Evolutionary conservation across 306 rosid species (phyloP).

Genomic region (Sechiopsis laciniata): DNA sequence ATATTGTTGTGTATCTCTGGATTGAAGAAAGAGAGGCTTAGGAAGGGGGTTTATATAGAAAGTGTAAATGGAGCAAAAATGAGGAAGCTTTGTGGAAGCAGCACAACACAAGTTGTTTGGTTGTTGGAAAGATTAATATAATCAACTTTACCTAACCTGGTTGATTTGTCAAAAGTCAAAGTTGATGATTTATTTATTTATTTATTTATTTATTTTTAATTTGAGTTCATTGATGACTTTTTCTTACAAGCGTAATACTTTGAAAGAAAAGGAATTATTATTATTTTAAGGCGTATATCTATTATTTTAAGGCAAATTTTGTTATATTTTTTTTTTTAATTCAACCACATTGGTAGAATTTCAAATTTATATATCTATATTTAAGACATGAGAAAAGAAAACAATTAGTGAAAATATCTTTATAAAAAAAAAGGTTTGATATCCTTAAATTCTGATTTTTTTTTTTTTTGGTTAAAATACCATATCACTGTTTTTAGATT

Average conservation of each 20-base stretch:
- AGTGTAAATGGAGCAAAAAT: not conserved
- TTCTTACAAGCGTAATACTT: no score
- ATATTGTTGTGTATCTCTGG: no score
- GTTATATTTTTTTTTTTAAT: no score
- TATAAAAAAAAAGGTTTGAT: no score
- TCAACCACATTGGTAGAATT: no score
- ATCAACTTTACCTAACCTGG: not conserved
- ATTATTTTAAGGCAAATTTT: no score
- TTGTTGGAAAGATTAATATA: not conserved
- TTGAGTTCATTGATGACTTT: no score
- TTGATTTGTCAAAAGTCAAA: not conserved
- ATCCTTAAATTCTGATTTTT: no score
- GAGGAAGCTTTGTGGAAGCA: slow-evolving; percentile 20
- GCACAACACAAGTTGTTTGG: slow-evolving; percentile 10
- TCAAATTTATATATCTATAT: not conserved
- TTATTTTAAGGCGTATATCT: not conserved
- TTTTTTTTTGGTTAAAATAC: no score
- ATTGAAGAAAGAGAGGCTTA: not conserved
- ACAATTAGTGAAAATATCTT: no score
- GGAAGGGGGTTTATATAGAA: slow-evolving; percentile 8
- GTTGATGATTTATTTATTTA: not conserved
- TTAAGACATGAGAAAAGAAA: not conserved
- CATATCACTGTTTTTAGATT: no score
- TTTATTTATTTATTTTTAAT: no score
- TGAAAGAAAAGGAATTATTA: not conserved